phyloP scores from a whole-genome alignment of 2,329 filamentous ascomycete genomes.

The Pestalotiopsis sp. region DNA sequence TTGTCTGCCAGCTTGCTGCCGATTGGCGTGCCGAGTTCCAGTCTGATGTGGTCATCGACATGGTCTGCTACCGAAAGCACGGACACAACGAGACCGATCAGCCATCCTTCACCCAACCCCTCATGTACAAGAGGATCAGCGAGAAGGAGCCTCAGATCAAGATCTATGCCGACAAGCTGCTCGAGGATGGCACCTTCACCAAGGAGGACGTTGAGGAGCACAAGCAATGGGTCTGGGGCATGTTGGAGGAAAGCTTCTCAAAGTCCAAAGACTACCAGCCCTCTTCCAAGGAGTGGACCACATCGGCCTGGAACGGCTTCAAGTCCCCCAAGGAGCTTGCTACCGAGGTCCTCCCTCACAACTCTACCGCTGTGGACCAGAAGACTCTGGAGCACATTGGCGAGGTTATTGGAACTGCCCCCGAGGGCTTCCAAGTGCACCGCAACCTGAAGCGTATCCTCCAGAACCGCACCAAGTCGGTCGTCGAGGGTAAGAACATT shows the following conservation, averaged over 20 bases:
- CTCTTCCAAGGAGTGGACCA: slow-evolving; percentile 96
- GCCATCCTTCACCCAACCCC: slow-evolving; percentile 97
- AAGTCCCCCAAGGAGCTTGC: slow-evolving; percentile 98
- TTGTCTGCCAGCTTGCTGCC: slow-evolving; percentile 93
- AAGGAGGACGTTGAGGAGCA: slow-evolving; percentile 98
- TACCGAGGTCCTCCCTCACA: slow-evolving; percentile 89
- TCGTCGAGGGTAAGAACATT: slow-evolving; percentile 89
- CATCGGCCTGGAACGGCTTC: slow-evolving; percentile 98
- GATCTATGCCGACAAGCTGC: slow-evolving; percentile 88
- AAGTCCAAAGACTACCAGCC: slow-evolving; percentile 98
- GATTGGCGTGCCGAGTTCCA: slow-evolving; percentile 99
- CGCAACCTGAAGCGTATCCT: slow-evolving; percentile 98
- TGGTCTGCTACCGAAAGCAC: slow-evolving; percentile 98
- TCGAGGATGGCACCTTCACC: slow-evolving; percentile 91
- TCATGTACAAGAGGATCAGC: slow-evolving; percentile 99
- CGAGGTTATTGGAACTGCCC: slow-evolving; percentile 74
- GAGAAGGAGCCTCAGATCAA: slow-evolving; percentile 84
- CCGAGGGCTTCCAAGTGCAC: slow-evolving; percentile 87
- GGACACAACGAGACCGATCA: slow-evolving; percentile 99
- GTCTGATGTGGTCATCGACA: slow-evolving; percentile 95
- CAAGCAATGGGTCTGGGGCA: slow-evolving; percentile 99
- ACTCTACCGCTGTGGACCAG: slow-evolving; percentile 77
- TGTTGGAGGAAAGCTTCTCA: slow-evolving; percentile 96
- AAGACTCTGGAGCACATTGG: slow-evolving; percentile 81
- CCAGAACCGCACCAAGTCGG: slow-evolving; percentile 84